Percentiles rank a stretch among this genome's conserved stretches.
Evolutionary conservation across 75 land plant species (phyloP).

Genomic region (Cunninghamia lanceolata): DNA sequence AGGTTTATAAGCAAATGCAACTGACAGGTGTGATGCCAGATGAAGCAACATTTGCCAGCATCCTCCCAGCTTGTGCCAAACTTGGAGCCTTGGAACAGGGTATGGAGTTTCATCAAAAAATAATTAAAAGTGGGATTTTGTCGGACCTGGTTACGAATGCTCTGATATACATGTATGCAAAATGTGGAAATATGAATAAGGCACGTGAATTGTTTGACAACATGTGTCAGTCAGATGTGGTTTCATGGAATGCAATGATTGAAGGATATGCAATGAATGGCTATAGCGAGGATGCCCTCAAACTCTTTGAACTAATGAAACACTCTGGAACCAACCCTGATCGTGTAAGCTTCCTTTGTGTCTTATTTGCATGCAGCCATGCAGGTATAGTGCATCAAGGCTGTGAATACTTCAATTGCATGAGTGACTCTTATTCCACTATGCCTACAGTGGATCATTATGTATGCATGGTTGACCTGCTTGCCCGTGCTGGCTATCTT

Average conservation of each 20-base stretch:
- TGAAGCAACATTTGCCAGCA: slow-evolving; percentile 10
- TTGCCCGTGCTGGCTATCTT: too few relatives aligned
- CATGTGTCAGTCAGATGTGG: slow-evolving; percentile 7
- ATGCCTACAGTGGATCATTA: too few relatives aligned
- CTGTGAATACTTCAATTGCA: too few relatives aligned
- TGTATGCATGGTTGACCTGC: too few relatives aligned
- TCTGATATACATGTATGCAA: slow-evolving; percentile 22
- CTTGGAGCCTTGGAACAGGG: slow-evolving; percentile 27
- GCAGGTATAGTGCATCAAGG: too few relatives aligned
- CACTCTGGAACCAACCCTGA: too few relatives aligned
- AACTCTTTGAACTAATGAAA: neutral
- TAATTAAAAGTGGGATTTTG: neutral
- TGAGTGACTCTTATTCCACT: too few relatives aligned
- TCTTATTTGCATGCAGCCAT: too few relatives aligned
- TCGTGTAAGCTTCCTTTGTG: too few relatives aligned
- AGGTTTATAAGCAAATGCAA: slow-evolving; percentile 1
- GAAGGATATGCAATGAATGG: slow-evolving; percentile 17
- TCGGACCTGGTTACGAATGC: slow-evolving; percentile 15
- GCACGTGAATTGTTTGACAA: slow-evolving; percentile 17
- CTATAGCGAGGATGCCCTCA: neutral
- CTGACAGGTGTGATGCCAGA: slow-evolving; percentile 8
- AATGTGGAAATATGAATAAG: slow-evolving; percentile 19
- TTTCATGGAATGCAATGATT: slow-evolving; percentile 18
- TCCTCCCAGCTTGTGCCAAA: slow-evolving; percentile 18
- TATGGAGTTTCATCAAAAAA: slow-evolving; percentile 10